Evolutionary conservation across 2,329 filamentous ascomycete species (phyloP).

Genomic region (Aspergillus fumigatiaffinis): DNA sequence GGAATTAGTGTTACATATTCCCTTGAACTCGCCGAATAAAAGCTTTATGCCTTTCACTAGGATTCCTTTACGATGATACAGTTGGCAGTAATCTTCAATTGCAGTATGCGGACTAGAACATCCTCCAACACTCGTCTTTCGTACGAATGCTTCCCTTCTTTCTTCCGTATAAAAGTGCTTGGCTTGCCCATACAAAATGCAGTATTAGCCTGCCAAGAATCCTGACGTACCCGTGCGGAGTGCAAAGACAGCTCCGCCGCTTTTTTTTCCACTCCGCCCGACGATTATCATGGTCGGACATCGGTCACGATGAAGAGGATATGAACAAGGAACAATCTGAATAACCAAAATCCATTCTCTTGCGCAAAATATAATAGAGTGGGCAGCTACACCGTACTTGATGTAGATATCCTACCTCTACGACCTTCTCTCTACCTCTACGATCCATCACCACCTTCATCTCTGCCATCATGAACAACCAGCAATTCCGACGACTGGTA

Average conservation of each 20-base stretch:
- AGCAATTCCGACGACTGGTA: constrained; percentile 82
- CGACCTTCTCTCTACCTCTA: background rate
- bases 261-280: background rate
- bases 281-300: background rate
- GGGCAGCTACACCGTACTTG: no score
- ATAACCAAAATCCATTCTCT: background rate
- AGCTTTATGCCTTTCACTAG: background rate
- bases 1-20: background rate
- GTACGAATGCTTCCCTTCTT: background rate
- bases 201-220: background rate
- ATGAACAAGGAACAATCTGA: background rate
- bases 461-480: constrained; percentile 73
- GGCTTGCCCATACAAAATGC: background rate
- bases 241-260: background rate
- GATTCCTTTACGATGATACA: background rate
- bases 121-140: background rate
- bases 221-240: background rate
- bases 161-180: background rate
- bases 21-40: background rate
- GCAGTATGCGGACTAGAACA: background rate
- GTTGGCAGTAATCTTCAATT: background rate
- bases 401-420: background rate
- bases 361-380: background rate
- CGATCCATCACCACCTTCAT: background rate
- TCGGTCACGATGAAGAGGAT: background rate